phyloP scores from a whole-genome alignment of 768 basidiomycete genomes.

The Suillus hirtellus region DNA sequence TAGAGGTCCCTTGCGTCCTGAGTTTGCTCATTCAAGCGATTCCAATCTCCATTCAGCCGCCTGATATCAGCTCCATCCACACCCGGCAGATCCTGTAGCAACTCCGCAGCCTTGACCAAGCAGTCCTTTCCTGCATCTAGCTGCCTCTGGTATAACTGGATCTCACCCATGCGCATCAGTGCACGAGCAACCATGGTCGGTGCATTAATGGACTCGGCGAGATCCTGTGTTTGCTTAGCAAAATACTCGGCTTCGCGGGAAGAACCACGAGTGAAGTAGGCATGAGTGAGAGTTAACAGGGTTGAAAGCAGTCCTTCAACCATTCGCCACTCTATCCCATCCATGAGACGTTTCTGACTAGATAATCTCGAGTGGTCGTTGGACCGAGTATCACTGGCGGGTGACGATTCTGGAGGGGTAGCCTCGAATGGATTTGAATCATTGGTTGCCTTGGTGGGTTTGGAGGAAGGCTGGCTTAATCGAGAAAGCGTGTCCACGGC shows the following conservation, averaged over 20 bases:
- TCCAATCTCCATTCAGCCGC: slow-evolving; percentile 57
- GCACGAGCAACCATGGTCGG: slow-evolving; percentile 67
- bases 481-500: slow-evolving; percentile 70
- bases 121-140: slow-evolving; percentile 56
- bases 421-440: slow-evolving; percentile 60
- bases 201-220: slow-evolving; percentile 69
- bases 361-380: slow-evolving; percentile 27
- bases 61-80: slow-evolving; percentile 60
- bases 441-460: slow-evolving; percentile 30
- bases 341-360: slow-evolving; percentile 34
- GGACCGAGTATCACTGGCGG: slow-evolving; percentile 42
- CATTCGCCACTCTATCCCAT: slow-evolving; percentile 74
- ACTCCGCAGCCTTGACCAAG: slow-evolving; percentile 49
- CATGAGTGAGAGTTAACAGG: slow-evolving; percentile 61
- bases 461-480: slow-evolving; percentile 42
- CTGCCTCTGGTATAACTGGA: slow-evolving; percentile 64
- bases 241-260: slow-evolving; percentile 86
- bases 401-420: slow-evolving; percentile 18
- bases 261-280: slow-evolving; percentile 75
- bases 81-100: slow-evolving; percentile 48
- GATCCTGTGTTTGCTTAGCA: slow-evolving; percentile 69
- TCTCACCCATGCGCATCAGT: slow-evolving; percentile 63
- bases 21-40: slow-evolving; percentile 31
- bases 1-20: slow-evolving; percentile 56
- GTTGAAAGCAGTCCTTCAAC: slow-evolving; percentile 69